These are phyloP conservation scores for Gynandropsis gynandra DNA, from an alignment of 345 rosid species.

Conservation along the genomic window DNA sequence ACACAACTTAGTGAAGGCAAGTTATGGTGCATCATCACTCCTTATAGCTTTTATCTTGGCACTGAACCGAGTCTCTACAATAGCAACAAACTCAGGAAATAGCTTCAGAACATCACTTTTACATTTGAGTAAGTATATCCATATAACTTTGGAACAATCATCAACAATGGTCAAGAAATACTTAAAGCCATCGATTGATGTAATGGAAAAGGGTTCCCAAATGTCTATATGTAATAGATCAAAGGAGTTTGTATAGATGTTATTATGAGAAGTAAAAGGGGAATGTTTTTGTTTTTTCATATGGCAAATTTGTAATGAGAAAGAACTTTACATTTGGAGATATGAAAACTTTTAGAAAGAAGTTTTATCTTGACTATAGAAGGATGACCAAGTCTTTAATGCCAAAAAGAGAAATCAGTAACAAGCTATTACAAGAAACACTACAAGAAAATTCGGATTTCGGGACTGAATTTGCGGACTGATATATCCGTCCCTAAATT, in stretches of 20 bases:
- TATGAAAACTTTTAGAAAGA: neutral
- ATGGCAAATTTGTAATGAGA: neutral
- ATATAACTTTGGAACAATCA: neutral
- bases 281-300: neutral
- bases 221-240: neutral
- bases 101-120: neutral
- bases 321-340: neutral
- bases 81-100: neutral
- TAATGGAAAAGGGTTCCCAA: neutral
- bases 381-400: too few relatives aligned
- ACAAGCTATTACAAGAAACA: too few relatives aligned
- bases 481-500: too few relatives aligned
- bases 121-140: neutral
- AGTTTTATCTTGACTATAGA: neutral
- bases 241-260: neutral
- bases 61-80: neutral
- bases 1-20: neutral
- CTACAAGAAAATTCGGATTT: too few relatives aligned
- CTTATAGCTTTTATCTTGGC: neutral
- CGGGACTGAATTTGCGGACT: too few relatives aligned
- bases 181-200: neutral
- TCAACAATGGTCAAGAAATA: neutral
- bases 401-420: too few relatives aligned
- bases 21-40: neutral
- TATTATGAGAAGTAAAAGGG: neutral